phyloP scores from a whole-genome alignment of 345 rosid genomes.

The Atalantia buxifolia region DNA sequence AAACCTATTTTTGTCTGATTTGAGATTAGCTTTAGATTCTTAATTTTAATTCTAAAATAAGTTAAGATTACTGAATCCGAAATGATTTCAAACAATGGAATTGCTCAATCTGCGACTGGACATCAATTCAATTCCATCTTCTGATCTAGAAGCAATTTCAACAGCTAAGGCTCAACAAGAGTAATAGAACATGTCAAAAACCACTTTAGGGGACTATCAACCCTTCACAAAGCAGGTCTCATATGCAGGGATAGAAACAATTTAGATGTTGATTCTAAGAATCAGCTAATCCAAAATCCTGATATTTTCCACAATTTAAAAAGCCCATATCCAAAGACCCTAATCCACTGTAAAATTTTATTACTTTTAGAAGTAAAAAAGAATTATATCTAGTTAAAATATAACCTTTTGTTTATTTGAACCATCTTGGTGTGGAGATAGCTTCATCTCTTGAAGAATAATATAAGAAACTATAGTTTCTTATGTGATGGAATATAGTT shows the following conservation, averaged over 20 bases:
- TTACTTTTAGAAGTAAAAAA: background rate
- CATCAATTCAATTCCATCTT: background rate
- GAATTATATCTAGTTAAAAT: background rate
- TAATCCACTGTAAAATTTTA: background rate
- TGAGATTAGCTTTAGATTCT: background rate
- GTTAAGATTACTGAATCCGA: background rate
- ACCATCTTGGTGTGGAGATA: too few species aligned
- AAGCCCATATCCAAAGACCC: background rate
- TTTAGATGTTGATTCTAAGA: background rate
- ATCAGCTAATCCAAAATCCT: background rate
- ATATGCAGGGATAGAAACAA: background rate
- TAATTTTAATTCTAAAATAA: background rate
- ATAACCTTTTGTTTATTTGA: background rate
- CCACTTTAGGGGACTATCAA: background rate
- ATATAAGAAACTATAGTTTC: background rate
- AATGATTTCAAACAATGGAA: background rate
- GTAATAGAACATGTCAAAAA: background rate
- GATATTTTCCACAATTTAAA: background rate
- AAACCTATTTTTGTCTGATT: background rate
- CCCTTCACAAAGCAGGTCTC: background rate
- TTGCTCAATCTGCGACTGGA: background rate
- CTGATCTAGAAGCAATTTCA: background rate
- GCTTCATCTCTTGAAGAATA: background rate
- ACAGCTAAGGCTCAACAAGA: background rate
- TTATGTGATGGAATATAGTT: background rate